Conservation (phyloP, 805 yeast genomes). For the Candida ipomoeae region DNA sequence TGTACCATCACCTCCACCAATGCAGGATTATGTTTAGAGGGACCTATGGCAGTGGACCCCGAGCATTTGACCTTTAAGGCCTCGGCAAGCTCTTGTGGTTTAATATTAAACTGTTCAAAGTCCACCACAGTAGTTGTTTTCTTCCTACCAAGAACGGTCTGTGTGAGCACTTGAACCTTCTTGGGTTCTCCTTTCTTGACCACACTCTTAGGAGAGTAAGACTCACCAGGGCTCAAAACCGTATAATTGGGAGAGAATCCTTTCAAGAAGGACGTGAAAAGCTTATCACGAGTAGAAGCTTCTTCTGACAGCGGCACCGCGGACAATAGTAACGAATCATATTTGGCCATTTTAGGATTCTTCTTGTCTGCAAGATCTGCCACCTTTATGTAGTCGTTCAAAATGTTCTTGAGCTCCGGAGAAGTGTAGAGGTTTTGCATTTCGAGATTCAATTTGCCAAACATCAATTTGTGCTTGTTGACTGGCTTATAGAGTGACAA, state of each 20-base stretch:
- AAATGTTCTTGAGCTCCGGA: slow-evolving; percentile 48
- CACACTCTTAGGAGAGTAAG: slow-evolving; percentile 3
- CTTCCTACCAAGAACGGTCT: slow-evolving; percentile 78
- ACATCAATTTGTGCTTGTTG: slow-evolving; percentile 42
- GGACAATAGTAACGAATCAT: slow-evolving; percentile 52
- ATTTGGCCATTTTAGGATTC: slow-evolving; percentile 49
- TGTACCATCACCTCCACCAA: slow-evolving; percentile 75
- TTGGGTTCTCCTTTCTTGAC: slow-evolving; percentile 62
- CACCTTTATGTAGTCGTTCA: slow-evolving; percentile 53
- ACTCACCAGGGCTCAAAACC: slow-evolving; percentile 45
- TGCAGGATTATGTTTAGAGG: slow-evolving; percentile 51
- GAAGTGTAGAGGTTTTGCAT: slow-evolving; percentile 45
- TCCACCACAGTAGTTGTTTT: slow-evolving; percentile 69
- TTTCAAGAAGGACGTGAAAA: slow-evolving; percentile 41
- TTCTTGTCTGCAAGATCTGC: slow-evolving; percentile 48
- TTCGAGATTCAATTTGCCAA: slow-evolving; percentile 38
- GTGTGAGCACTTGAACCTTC: slow-evolving; percentile 60
- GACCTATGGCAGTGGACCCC: slow-evolving; percentile 77
- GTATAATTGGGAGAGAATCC: slow-evolving; percentile 50
- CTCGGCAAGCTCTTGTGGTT: slow-evolving; percentile 60
- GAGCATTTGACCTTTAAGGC: slow-evolving; percentile 77
- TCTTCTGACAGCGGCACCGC: slow-evolving; percentile 32
- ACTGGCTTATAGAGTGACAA: slow-evolving; percentile 56
- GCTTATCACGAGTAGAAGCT: slow-evolving; percentile 38
- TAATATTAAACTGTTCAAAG: slow-evolving; percentile 63